phyloP scores from a whole-genome alignment of 257 asterid species.

The Asclepias syriaca region DNA sequence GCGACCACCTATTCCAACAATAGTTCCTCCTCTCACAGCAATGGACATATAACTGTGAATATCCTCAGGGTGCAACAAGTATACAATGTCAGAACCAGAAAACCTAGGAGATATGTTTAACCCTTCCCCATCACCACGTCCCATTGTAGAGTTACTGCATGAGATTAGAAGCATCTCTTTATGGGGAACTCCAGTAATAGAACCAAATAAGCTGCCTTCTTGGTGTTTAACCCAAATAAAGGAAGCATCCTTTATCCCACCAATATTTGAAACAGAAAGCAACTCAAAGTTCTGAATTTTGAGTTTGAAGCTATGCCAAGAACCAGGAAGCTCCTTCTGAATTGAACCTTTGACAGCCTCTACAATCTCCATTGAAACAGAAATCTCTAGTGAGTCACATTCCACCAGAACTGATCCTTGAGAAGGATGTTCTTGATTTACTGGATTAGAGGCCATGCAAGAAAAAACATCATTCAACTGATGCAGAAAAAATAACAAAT shows the following conservation, averaged over 20 bases:
- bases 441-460: slow-evolving; percentile 37
- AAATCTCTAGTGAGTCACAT: slow-evolving; percentile 52
- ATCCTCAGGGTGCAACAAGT: slow-evolving; percentile 58
- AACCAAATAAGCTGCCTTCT: slow-evolving; percentile 84
- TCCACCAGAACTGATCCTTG: slow-evolving; percentile 75
- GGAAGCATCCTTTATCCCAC: slow-evolving; percentile 59
- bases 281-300: slow-evolving; percentile 61
- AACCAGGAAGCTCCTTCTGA: slow-evolving; percentile 76
- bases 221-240: slow-evolving; percentile 68
- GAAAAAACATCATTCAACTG: slow-evolving; percentile 47
- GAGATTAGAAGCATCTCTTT: slow-evolving; percentile 76
- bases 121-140: slow-evolving; percentile 97
- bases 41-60: slow-evolving; percentile 50
- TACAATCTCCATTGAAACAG: slow-evolving; percentile 38
- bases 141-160: slow-evolving; percentile 61
- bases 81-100: slow-evolving; percentile 69
- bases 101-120: slow-evolving; percentile 66
- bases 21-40: slow-evolving; percentile 64
- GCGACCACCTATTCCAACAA: slow-evolving; percentile 88
- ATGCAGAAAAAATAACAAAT: slow-evolving; percentile 44
- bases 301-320: slow-evolving; percentile 71
- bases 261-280: slow-evolving; percentile 69
- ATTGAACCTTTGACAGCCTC: slow-evolving; percentile 41
- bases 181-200: slow-evolving; percentile 47
- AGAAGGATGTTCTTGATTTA: slow-evolving; percentile 31